These are phyloP conservation scores for Phaffia rhodozyma DNA, from an alignment of 1,284 basidiomycete species.

Conservation along the genomic window DNA sequence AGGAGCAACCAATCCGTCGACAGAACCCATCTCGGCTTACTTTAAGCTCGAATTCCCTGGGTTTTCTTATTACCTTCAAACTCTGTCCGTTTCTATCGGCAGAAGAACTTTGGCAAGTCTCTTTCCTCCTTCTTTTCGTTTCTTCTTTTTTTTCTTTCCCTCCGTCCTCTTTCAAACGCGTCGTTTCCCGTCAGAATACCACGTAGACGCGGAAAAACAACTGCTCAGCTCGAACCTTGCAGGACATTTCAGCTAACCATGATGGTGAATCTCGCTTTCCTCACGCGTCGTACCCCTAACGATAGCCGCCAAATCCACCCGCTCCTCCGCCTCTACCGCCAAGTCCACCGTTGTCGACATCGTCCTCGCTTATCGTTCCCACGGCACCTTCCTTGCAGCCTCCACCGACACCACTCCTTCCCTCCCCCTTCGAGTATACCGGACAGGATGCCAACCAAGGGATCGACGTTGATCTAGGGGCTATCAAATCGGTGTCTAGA, in stretches of 20 bases:
- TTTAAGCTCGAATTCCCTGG: constrained; percentile 85
- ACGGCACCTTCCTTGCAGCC: constrained; percentile 24
- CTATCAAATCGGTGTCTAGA: constrained; percentile 90
- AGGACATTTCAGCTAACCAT: background rate
- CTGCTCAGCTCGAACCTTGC: background rate
- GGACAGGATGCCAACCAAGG: constrained; percentile 34
- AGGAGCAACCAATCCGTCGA: constrained; percentile 7
- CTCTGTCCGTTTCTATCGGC: constrained; percentile 56
- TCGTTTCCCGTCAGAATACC: background rate
- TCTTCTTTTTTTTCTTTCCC: constrained; percentile 12
- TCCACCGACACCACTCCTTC: background rate
- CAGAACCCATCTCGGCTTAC: constrained; percentile 59
- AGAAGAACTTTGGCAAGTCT: constrained; percentile 35
- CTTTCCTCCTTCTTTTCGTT: background rate
- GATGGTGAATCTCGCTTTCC: background rate
- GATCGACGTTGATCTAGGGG: constrained; percentile 92
- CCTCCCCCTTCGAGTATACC: background rate
- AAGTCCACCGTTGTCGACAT: constrained; percentile 26
- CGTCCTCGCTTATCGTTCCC: constrained; percentile 32
- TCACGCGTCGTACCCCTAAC: background rate
- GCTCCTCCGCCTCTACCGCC: constrained; percentile 31
- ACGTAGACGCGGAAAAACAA: background rate
- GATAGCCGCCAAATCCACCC: constrained; percentile 14
- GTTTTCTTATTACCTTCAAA: constrained; percentile 78
- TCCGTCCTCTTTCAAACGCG: background rate